Evolutionary conservation across 2,329 filamentous ascomycete species (phyloP), one percentile per base, ranked within the genome.

Genomic region (Paraphaeosphaeria sporulosa): DNA sequence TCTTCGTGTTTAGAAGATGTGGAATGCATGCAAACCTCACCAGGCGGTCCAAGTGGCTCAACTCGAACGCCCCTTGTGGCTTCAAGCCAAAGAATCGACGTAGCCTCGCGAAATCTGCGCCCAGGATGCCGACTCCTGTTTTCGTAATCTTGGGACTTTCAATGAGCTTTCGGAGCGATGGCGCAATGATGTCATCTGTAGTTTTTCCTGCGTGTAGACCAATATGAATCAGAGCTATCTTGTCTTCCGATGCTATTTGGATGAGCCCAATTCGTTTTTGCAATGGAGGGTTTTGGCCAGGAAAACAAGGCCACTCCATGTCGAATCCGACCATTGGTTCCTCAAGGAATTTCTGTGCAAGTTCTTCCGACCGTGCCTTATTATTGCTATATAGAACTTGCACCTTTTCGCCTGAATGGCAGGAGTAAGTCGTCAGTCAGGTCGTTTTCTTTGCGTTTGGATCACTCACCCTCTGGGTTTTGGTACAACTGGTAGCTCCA

Each of bases 301-400:
- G 83, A 6, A 84, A 62, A 40, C 65, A 67, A 55, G 87, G 83
- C 94, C 94, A 97, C 79, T 97, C 94, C 63, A 97, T 84, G 71
- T 97, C 94, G 62, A 97, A 93, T 0, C 94, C 94, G n/a, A 97
- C 75, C 2, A 96, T 78, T 42, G 86, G 82, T 70, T 95, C 87
- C 27, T 84, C 66, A 42, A 88, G 72, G 67, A 97, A 97, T 59
- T 90, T 83, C 59, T 85, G 76, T 19, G 86, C 81, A 8, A 91
- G 84, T 6, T 81, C 78, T 74, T 97, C 92, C 19, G 90, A 90
- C 2, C 86, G 86, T 38, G 87, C 81, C 47, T 84, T 85, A 58
- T 82, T 90, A 51, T 81, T 87, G 81, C 93, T 96, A 76, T 97
- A 97, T 72, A 94, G 88, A 0, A 96, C 87, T 58, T 84, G 85